phyloP scores from a whole-genome alignment of 495 filamentous ascomycete genomes.

The Neurospora intermedia region DNA sequence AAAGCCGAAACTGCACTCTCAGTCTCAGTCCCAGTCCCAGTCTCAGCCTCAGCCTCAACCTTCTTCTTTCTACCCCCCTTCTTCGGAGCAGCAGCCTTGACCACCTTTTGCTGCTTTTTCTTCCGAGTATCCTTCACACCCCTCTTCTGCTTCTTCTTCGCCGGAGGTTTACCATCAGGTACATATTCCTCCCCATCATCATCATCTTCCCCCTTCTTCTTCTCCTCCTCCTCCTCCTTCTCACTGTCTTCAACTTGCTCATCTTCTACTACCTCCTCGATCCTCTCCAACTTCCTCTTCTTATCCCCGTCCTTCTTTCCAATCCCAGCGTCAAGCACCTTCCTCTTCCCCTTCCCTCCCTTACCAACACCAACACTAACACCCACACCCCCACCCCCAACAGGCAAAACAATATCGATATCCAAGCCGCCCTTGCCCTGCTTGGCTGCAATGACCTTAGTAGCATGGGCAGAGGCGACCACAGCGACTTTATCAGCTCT shows the following conservation, averaged over 20 bases:
- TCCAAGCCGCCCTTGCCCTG: not conserved
- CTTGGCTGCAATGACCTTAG: not conserved
- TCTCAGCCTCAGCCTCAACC: not conserved
- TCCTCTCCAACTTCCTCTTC: not conserved
- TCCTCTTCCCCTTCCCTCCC: not conserved
- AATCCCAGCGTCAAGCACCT: not conserved
- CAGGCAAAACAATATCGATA: not conserved
- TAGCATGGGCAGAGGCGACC: not conserved
- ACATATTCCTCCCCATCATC: not conserved
- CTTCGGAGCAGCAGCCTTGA: not conserved
- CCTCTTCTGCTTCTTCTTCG: not conserved
- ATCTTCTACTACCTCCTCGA: not conserved
- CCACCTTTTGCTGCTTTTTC: not conserved
- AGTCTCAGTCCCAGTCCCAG: not conserved
- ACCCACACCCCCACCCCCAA: not conserved
- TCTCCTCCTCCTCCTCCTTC: not conserved
- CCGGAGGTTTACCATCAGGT: not conserved
- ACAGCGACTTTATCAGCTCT: too few relatives aligned
- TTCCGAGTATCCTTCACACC: not conserved
- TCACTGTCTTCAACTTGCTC: not conserved
- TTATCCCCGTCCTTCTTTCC: not conserved
- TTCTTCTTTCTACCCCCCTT: not conserved
- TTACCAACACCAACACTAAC: not conserved
- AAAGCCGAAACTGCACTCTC: not conserved
- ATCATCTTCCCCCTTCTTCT: not conserved